phyloP scores from a whole-genome alignment of 495 filamentous ascomycete species.

The Aspergillus homomorphus region DNA sequence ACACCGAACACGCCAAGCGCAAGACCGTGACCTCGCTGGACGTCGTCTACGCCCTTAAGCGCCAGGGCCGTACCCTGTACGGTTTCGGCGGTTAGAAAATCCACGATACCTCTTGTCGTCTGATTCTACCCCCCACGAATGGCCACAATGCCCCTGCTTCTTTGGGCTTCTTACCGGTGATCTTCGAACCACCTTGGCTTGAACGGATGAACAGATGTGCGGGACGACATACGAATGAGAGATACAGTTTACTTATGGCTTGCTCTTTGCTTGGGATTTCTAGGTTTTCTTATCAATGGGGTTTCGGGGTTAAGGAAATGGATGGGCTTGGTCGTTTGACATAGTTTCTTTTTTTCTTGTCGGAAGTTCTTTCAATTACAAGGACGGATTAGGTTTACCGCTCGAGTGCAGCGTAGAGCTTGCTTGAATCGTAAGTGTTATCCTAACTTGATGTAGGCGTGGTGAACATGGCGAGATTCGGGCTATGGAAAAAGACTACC shows the following conservation, averaged over 20 bases:
- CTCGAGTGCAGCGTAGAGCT: too few relatives aligned
- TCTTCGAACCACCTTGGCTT: background rate
- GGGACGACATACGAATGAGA: too few relatives aligned
- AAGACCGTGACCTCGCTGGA: conserved; percentile 96
- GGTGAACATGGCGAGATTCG: too few relatives aligned
- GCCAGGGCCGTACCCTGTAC: conserved; percentile 94
- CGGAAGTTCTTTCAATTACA: conserved; percentile 8
- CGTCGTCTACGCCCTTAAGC: conserved; percentile 93
- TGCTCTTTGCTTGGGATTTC: background rate
- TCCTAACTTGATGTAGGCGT: too few relatives aligned
- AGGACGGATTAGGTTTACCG: conserved; percentile 4
- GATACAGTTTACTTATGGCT: too few relatives aligned
- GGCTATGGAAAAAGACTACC: too few relatives aligned
- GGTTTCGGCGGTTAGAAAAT: conserved; percentile 92
- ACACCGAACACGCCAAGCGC: conserved; percentile 95
- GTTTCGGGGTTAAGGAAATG: conserved; percentile 28
- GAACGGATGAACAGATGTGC: too few relatives aligned
- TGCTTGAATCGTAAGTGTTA: too few relatives aligned
- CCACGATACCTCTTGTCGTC: too few relatives aligned
- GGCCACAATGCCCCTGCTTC: background rate
- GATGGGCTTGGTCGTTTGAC: too few relatives aligned
- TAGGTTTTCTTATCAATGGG: conserved; percentile 20
- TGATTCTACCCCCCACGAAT: background rate
- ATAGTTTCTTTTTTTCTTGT: conserved; percentile 16
- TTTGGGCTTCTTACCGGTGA: background rate